Percentiles rank a stretch among this genome's conserved stretches.
Conservation (phyloP, 139 green algal species). For the Picochlorum sp. region DNA sequence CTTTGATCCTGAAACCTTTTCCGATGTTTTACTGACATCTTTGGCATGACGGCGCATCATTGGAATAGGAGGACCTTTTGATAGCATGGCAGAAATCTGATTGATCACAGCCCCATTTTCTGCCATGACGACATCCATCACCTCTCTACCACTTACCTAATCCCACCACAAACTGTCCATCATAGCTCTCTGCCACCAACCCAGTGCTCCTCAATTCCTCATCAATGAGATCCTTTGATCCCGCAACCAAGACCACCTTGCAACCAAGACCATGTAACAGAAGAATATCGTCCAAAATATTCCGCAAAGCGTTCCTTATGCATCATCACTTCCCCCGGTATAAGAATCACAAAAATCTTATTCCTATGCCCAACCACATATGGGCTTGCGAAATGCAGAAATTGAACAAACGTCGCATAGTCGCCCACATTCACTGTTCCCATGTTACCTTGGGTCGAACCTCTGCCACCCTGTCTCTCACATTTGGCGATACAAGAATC, state of each 20-base stretch:
- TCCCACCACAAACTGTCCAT: conserved; percentile 53
- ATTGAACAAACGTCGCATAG: conserved; percentile 49
- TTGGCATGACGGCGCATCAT: conserved; percentile 76
- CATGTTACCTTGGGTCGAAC: not conserved
- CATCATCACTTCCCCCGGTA: conserved; percentile 73
- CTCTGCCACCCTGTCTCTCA: no score
- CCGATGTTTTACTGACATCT: conserved; percentile 36
- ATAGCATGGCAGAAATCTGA: conserved; percentile 70
- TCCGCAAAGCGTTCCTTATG: conserved; percentile 44
- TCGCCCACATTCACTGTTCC: conserved; percentile 22
- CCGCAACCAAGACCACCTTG: conserved; percentile 78
- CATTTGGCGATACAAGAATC: no score
- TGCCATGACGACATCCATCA: conserved; percentile 31
- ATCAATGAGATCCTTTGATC: conserved; percentile 33
- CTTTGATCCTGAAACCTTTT: conserved; percentile 5
- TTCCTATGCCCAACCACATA: conserved; percentile 84
- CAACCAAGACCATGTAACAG: conserved; percentile 85
- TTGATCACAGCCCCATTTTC: conserved; percentile 24
- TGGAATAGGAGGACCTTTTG: conserved; percentile 46
- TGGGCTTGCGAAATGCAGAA: conserved; percentile 54
- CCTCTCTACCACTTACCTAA: conserved; percentile 61
- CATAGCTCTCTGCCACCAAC: conserved; percentile 25
- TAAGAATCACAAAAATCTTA: conserved; percentile 80
- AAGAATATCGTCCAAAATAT: conserved; percentile 72
- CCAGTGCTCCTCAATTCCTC: conserved; percentile 8